phyloP scores from a whole-genome alignment of 2,329 filamentous ascomycete genomes.

The Pseudocercospora fijiensis region DNA sequence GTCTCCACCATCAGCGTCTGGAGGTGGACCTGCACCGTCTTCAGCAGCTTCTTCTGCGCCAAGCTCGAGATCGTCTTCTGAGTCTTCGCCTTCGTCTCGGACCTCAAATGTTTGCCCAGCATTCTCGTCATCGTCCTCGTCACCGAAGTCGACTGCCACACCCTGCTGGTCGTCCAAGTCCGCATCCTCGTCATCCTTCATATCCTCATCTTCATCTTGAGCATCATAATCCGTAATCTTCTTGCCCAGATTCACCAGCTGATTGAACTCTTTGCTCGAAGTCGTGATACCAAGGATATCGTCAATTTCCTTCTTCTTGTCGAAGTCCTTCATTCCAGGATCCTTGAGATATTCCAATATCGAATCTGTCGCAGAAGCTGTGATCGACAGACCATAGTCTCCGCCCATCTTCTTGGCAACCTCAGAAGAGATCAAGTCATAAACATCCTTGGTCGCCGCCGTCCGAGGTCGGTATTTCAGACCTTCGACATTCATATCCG shows the following conservation, averaged over 20 bases:
- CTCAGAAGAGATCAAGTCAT: slow-evolving; percentile 89
- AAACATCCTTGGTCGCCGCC: slow-evolving; percentile 84
- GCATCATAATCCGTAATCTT: slow-evolving; percentile 99
- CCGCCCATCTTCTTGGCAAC: slow-evolving; percentile 86
- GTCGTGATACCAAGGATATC: slow-evolving; percentile 83
- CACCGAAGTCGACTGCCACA: slow-evolving; percentile 95
- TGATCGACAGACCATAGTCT: slow-evolving; percentile 87
- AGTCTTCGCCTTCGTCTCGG: slow-evolving; percentile 73
- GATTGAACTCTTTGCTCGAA: slow-evolving; percentile 90
- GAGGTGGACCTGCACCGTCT: slow-evolving; percentile 48
- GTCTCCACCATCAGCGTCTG: slow-evolving; percentile 50
- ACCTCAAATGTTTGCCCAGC: slow-evolving; percentile 80
- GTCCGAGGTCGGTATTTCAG: slow-evolving; percentile 90
- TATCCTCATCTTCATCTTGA: slow-evolving; percentile 90
- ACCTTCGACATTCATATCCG: slow-evolving; percentile 85
- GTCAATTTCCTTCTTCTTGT: slow-evolving; percentile 97
- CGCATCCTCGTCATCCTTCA: slow-evolving; percentile 66
- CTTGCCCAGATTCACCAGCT: slow-evolving; percentile 92
- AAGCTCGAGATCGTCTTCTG: slow-evolving; percentile 64
- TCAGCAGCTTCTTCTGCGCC: slow-evolving; percentile 38
- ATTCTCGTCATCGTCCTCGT: slow-evolving; percentile 77
- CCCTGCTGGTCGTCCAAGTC: slow-evolving; percentile 90
- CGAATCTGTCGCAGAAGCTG: slow-evolving; percentile 89
- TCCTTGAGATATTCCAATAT: slow-evolving; percentile 91
- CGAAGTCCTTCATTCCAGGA: slow-evolving; percentile 91